Percentiles rank a stretch among this genome's conserved stretches.
These are phyloP conservation scores for Kickxella alabastrina DNA, from an alignment of 192 early-diverging fungal species.

Conservation along the genomic window DNA sequence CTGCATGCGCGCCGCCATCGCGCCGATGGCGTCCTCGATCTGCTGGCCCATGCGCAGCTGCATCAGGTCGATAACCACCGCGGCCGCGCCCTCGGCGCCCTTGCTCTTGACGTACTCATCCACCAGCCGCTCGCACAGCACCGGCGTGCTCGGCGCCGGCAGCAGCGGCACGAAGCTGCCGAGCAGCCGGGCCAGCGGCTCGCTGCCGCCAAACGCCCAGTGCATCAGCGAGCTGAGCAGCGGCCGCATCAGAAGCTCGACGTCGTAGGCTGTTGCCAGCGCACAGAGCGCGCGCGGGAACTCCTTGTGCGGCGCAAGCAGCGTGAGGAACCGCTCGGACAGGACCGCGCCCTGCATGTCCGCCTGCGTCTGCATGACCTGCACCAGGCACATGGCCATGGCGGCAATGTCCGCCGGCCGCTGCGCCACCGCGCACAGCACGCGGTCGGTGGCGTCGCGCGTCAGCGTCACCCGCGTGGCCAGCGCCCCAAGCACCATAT, in stretches of 20 bases:
- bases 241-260: slow-evolving; percentile 18
- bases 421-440: slow-evolving; percentile 25
- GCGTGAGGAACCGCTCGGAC: slow-evolving; percentile 6
- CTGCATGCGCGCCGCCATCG: neutral
- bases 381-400: slow-evolving; percentile 36
- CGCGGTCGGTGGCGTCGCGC: slow-evolving; percentile 21
- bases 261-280: slow-evolving; percentile 17
- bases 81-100: neutral
- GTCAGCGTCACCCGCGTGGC: slow-evolving; percentile 36
- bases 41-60: slow-evolving; percentile 24
- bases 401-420: slow-evolving; percentile 16
- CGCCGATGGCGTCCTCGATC: slow-evolving; percentile 10
- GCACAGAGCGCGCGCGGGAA: slow-evolving; percentile 12
- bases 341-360: slow-evolving; percentile 1
- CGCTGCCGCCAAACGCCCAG: slow-evolving; percentile 6
- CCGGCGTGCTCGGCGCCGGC: slow-evolving; percentile 5
- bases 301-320: slow-evolving; percentile 6
- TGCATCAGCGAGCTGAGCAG: slow-evolving; percentile 22
- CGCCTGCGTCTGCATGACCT: slow-evolving; percentile 42
- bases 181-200: slow-evolving; percentile 8
- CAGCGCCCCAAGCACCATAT: slow-evolving; percentile 37
- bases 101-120: slow-evolving; percentile 10
- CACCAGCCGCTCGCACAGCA: slow-evolving; percentile 25
- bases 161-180: slow-evolving; percentile 9
- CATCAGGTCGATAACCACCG: slow-evolving; percentile 11